A percentile compares a stretch with the other conserved stretches of the same genome.
Conservation (phyloP, 352 stramenopile genomes). For the Pythium apleroticum region DNA sequence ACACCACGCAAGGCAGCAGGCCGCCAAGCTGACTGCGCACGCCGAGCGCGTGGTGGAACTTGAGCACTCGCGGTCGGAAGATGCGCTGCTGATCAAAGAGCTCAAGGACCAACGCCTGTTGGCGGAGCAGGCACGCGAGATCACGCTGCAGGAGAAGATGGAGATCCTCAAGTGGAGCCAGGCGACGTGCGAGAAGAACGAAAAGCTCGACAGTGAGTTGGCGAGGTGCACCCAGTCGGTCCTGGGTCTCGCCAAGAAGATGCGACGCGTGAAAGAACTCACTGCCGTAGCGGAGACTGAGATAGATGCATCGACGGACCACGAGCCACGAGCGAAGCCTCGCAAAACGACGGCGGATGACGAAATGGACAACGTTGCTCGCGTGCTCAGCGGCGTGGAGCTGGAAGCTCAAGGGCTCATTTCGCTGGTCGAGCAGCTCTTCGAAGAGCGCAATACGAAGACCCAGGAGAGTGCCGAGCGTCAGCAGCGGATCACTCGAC, state of each 20-base stretch:
- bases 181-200: slow-evolving; percentile 51
- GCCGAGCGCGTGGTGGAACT: slow-evolving; percentile 37
- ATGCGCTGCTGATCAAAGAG: slow-evolving; percentile 38
- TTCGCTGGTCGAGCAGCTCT: slow-evolving; percentile 4
- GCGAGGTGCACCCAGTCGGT: slow-evolving; percentile 29
- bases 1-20: slow-evolving; percentile 37
- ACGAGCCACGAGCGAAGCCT: background rate
- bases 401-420: slow-evolving; percentile 12
- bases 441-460: slow-evolving; percentile 25
- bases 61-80: slow-evolving; percentile 41
- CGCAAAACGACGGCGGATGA: background rate
- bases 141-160: slow-evolving; percentile 54
- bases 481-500: slow-evolving; percentile 17
- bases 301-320: background rate
- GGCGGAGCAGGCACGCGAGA: slow-evolving; percentile 61
- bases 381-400: slow-evolving; percentile 9
- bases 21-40: slow-evolving; percentile 33
- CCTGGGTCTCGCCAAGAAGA: slow-evolving; percentile 27
- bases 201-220: slow-evolving; percentile 41
- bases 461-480: slow-evolving; percentile 25
- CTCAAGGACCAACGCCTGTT: slow-evolving; percentile 43
- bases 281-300: background rate
- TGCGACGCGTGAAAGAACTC: slow-evolving; percentile 17
- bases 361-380: background rate
- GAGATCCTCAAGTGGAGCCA: slow-evolving; percentile 68